Conservation (phyloP, 148 eudicot genomes). For the Persicaria tinctoria region DNA sequence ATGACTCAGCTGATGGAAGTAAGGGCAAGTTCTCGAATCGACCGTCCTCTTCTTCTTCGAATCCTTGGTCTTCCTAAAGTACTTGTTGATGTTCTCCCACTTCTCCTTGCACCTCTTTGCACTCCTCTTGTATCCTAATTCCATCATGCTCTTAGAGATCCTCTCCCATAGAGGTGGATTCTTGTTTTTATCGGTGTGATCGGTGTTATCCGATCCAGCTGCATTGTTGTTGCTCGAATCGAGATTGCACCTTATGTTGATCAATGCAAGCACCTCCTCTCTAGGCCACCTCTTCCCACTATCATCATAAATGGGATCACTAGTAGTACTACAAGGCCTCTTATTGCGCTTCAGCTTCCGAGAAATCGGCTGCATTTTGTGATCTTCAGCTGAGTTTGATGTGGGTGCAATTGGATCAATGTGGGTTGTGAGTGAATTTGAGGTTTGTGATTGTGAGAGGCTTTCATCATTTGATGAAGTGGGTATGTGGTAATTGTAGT, state of each 20-base stretch:
- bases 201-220: background rate
- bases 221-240: background rate
- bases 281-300: constrained; percentile 83
- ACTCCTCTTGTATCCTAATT: constrained; percentile 73
- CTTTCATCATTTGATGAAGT: constrained; percentile 6
- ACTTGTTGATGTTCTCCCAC: constrained; percentile 99
- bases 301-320: constrained; percentile 27
- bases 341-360: background rate
- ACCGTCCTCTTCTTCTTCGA: constrained; percentile 71
- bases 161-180: constrained; percentile 70
- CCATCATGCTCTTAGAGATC: constrained; percentile 68
- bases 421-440: constrained; percentile 10
- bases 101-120: constrained; percentile 95
- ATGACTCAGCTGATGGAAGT: constrained; percentile 64
- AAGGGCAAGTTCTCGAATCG: constrained; percentile 93
- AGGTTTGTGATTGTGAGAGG: constrained; percentile 13
- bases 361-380: background rate
- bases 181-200: background rate
- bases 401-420: constrained; percentile 9
- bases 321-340: background rate
- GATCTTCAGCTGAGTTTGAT: background rate
- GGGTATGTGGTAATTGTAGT: constrained; percentile 11
- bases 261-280: constrained; percentile 80
- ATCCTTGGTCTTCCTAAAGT: constrained; percentile 83
- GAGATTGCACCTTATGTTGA: constrained; percentile 62